Conservation (phyloP, 2,329 filamentous ascomycete genomes). For the Aspergillus quadricinctus region DNA sequence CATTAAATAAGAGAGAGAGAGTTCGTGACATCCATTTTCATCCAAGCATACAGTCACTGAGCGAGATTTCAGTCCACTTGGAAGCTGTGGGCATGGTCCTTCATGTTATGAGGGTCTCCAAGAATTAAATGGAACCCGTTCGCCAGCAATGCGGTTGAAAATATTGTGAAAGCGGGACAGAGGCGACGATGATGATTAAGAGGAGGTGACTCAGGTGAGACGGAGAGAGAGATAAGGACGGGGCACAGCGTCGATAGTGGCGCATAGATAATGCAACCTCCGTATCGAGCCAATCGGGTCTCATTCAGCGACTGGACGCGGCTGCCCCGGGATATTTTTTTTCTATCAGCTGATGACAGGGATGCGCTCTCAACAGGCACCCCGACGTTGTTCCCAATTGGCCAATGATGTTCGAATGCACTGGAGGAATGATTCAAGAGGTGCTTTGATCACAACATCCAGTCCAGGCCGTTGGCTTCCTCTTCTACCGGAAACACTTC, state of each 20-base stretch:
- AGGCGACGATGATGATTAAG: neutral
- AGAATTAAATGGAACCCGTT: conserved; percentile 17
- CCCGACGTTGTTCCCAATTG: conserved; percentile 17
- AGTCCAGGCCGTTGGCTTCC: conserved; percentile 85
- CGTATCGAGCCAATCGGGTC: conserved; percentile 6
- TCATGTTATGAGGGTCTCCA: conserved; percentile 15
- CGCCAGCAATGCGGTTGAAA: conserved; percentile 18
- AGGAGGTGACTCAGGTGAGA: neutral
- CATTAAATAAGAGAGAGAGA: neutral
- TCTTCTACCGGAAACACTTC: conserved; percentile 95
- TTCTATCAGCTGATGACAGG: neutral
- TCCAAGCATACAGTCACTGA: neutral
- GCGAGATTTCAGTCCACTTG: neutral
- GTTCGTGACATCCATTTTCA: conserved; percentile 3
- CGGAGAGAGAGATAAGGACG: neutral
- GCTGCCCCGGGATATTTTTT: neutral
- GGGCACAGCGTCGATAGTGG: conserved; percentile 13
- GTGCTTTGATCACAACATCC: conserved; percentile 61
- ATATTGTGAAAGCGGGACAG: neutral
- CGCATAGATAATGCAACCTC: conserved; percentile 4
- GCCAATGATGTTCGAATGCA: conserved; percentile 19
- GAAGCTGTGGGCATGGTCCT: neutral
- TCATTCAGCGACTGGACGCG: neutral
- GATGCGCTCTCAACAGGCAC: neutral
- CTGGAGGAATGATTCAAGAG: conserved; percentile 9